Evolutionary conservation across 1,139 yeast species (phyloP).

Genomic region (Hansenula lynferdii): DNA sequence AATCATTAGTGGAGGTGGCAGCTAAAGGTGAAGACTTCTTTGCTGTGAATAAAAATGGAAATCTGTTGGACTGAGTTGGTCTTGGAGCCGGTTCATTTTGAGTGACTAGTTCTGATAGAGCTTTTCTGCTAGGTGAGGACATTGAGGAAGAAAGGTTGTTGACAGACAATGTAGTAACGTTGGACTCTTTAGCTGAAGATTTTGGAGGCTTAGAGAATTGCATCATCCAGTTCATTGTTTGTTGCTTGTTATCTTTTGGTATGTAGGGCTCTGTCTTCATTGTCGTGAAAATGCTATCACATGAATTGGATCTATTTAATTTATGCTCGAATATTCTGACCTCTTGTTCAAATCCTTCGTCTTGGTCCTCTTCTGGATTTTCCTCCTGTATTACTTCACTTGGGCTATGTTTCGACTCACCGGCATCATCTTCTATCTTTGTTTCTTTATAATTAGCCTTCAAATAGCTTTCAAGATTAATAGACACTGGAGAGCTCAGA

Average conservation of each 20-base stretch:
- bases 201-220: conserved; percentile 11
- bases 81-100: not conserved
- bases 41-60: not conserved
- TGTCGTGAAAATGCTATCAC: conserved; percentile 21
- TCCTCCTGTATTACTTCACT: too few species aligned
- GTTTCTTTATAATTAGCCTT: not conserved
- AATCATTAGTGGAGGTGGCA: not conserved
- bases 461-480: conserved; percentile 3
- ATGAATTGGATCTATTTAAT: conserved; percentile 24
- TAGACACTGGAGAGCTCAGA: conserved; percentile 13
- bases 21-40: conserved; percentile 3
- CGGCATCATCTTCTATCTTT: too few species aligned
- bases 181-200: conserved; percentile 1
- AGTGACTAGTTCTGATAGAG: conserved; percentile 12
- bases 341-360: not conserved
- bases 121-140: conserved; percentile 7
- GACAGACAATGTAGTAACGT: conserved; percentile 11
- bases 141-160: conserved; percentile 6
- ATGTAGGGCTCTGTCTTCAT: conserved; percentile 15
- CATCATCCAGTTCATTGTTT: conserved; percentile 22
- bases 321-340: conserved; percentile 17
- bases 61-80: not conserved
- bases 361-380: not conserved
- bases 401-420: too few species aligned
- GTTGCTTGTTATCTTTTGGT: conserved; percentile 18